Evolutionary conservation across 768 basidiomycete species (phyloP).

Genomic region (Tephrocybe sp.): DNA sequence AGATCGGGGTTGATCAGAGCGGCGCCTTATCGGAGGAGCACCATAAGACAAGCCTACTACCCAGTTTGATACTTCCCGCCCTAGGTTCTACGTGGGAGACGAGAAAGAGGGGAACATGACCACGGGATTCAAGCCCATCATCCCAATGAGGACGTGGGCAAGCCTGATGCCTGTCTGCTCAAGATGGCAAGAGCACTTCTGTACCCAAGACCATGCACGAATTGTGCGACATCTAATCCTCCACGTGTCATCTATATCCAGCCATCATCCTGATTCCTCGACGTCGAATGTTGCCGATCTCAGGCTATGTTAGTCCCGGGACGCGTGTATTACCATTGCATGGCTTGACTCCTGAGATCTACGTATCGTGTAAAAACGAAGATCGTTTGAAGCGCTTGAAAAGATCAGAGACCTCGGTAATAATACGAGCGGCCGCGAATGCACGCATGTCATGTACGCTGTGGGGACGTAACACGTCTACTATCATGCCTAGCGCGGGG

Average conservation of each 20-base stretch:
- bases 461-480: slow-evolving; percentile 12
- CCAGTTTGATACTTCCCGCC: not conserved
- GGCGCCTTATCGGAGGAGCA: not conserved
- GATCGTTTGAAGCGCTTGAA: not conserved
- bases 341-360: slow-evolving; percentile 1
- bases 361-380: slow-evolving; percentile 4
- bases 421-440: not conserved
- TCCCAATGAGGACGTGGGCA: not conserved
- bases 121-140: not conserved
- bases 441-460: not conserved
- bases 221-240: no score
- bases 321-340: not conserved
- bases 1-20: slow-evolving; percentile 9
- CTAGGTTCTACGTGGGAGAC: not conserved
- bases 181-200: not conserved
- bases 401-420: slow-evolving; percentile 7
- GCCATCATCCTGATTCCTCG: not conserved
- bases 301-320: slow-evolving; percentile 7
- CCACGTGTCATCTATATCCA: not conserved
- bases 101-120: not conserved
- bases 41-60: not conserved
- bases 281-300: slow-evolving; percentile 1
- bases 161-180: not conserved
- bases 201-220: not conserved
- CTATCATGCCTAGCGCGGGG: not conserved